A percentile compares a stretch with the other conserved stretches of the same genome.
phyloP scores from a whole-genome alignment of 208 protist genomes.

The Polymyxa betae region DNA sequence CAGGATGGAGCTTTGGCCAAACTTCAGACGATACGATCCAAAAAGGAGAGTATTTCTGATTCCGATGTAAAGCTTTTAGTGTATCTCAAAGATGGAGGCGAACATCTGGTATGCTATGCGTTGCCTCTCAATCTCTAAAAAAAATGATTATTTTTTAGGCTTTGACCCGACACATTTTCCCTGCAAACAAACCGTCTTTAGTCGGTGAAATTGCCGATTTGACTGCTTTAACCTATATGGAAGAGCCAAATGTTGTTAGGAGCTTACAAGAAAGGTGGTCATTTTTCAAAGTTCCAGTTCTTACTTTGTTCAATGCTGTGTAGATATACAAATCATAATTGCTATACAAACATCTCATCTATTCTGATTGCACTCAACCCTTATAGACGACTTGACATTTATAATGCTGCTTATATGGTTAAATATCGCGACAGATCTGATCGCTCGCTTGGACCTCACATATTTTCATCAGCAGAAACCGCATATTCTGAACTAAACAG shows the following conservation, averaged over 20 bases:
- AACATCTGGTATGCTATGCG: not conserved
- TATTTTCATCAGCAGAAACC: constrained; percentile 47
- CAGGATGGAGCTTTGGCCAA: constrained; percentile 19
- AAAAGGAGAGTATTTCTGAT: not conserved
- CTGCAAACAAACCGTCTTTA: constrained; percentile 9
- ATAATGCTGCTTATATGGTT: constrained; percentile 6
- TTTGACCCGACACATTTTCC: not conserved
- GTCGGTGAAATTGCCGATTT: constrained; percentile 48
- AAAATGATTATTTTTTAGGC: not conserved
- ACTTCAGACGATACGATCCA: not conserved
- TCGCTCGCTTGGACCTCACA: not conserved
- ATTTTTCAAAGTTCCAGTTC: not conserved
- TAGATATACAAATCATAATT: not conserved
- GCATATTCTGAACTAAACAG: constrained; percentile 46
- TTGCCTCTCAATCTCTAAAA: not conserved
- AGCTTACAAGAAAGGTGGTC: constrained; percentile 40
- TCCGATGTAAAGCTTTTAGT: not conserved
- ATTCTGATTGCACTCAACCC: constrained; percentile 57
- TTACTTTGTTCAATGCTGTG: not conserved
- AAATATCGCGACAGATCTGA: not conserved
- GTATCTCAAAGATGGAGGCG: not conserved
- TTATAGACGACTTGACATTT: constrained; percentile 57
- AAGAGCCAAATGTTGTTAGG: constrained; percentile 53
- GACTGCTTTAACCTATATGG: constrained; percentile 55
- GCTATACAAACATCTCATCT: constrained; percentile 42